Evolutionary conservation across 306 rosid species (phyloP).

Genomic region (Trichosanthes truncata): DNA sequence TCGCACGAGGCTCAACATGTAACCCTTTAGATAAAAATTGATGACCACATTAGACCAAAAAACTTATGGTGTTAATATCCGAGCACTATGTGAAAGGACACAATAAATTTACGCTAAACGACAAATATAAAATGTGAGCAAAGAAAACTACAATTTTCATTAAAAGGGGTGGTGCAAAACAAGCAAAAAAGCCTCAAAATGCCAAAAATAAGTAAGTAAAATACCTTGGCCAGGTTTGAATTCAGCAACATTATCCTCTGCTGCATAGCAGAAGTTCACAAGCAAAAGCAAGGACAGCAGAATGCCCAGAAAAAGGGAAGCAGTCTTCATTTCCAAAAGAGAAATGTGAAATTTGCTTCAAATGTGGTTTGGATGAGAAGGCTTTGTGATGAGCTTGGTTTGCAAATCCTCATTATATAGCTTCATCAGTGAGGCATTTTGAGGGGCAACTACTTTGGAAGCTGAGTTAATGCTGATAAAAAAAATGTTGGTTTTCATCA

Average conservation of each 20-base stretch:
- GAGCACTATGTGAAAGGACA: not conserved
- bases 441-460: not conserved
- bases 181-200: not conserved
- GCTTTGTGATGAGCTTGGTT: not conserved
- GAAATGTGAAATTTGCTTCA: not conserved
- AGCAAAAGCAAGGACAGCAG: constrained; percentile 1
- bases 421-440: not conserved
- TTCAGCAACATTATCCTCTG: not conserved
- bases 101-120: not conserved
- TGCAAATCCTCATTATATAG: not conserved
- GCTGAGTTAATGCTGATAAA: not conserved
- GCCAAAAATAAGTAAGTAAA: not conserved
- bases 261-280: not conserved
- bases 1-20: not conserved
- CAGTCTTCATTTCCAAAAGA: not conserved
- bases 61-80: not conserved
- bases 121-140: not conserved
- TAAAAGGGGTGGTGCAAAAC: not conserved
- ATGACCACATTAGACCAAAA: too few species aligned
- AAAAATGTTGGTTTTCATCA: not conserved
- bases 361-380: not conserved
- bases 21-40: too few species aligned
- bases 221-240: not conserved
- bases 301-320: not conserved
- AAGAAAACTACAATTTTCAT: not conserved